Conservation (phyloP, 495 filamentous ascomycete species). For the Zalerion maritima region DNA sequence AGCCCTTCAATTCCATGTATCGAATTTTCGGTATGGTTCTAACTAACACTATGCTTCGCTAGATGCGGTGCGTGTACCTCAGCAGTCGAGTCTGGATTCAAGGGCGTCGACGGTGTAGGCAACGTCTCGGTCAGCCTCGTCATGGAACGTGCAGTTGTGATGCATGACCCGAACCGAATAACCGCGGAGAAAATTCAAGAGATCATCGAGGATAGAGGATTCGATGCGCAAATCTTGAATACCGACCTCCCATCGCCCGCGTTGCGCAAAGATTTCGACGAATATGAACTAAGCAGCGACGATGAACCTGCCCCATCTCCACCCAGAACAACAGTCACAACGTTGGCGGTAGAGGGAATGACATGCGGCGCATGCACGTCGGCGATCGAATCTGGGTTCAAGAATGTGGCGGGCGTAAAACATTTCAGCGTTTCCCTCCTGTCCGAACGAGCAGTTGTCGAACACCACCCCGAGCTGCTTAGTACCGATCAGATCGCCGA, state of each 20-base stretch:
- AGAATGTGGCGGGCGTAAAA: conserved; percentile 56
- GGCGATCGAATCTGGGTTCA: conserved; percentile 73
- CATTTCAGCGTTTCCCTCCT: conserved; percentile 90
- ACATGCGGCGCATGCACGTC: conserved; percentile 94
- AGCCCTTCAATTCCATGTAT: too few species aligned
- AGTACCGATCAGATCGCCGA: conserved; percentile 53
- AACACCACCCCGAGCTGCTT: conserved; percentile 64
- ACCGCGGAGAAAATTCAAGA: conserved; percentile 61
- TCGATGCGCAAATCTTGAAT: conserved; percentile 81
- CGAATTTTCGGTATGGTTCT: too few species aligned
- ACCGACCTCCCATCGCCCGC: conserved; percentile 50
- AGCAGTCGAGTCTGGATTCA: conserved; percentile 73
- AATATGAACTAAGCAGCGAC: conserved; percentile 11
- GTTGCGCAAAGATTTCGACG: conserved; percentile 9
- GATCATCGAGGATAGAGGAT: conserved; percentile 85
- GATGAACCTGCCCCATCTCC: conserved; percentile 11
- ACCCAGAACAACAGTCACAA: conserved; percentile 44
- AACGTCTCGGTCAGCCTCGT: conserved; percentile 82
- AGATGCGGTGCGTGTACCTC: conserved; percentile 78
- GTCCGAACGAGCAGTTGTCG: conserved; percentile 78
- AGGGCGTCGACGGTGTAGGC: conserved; percentile 58
- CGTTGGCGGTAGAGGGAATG: conserved; percentile 82
- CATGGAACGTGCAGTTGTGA: conserved; percentile 80
- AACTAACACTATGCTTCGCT: too few species aligned
- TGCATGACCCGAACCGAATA: conserved; percentile 68